These are phyloP conservation scores for Tephrocybe sp. DNA, from an alignment of 768 basidiomycete genomes.

Conservation along the genomic window DNA sequence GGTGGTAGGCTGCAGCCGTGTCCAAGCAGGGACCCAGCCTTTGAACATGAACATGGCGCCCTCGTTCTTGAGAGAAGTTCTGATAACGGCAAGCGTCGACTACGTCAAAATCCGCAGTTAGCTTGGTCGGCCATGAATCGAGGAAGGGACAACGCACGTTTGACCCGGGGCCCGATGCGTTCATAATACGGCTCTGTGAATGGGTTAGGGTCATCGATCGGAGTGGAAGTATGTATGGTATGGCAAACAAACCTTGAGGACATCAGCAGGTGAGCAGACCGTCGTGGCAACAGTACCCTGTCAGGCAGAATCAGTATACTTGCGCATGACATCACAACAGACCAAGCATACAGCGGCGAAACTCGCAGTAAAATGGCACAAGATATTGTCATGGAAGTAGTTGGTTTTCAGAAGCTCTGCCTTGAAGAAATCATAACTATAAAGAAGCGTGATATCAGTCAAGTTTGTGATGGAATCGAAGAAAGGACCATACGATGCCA, in stretches of 20 bases:
- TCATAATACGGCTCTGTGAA: constrained; percentile 79
- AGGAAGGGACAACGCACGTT: constrained; percentile 43
- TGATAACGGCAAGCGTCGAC: constrained; percentile 75
- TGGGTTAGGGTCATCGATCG: background rate
- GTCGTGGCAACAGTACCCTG: constrained; percentile 89
- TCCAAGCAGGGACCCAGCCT: constrained; percentile 89
- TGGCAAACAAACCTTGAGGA: constrained; percentile 61
- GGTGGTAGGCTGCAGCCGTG: constrained; percentile 82
- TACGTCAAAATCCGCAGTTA: constrained; percentile 22
- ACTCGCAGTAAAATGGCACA: constrained; percentile 81
- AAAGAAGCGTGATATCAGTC: constrained; percentile 1
- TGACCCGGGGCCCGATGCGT: constrained; percentile 80
- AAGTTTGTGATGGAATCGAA: background rate
- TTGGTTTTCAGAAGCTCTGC: constrained; percentile 68
- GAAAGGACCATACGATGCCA: constrained; percentile 68
- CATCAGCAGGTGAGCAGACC: constrained; percentile 87
- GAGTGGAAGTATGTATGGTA: background rate
- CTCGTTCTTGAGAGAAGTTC: constrained; percentile 65
- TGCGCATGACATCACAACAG: background rate
- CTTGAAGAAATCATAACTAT: constrained; percentile 95
- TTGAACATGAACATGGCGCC: constrained; percentile 92
- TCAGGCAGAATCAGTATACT: background rate
- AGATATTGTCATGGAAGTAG: constrained; percentile 81
- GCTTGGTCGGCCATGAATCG: background rate
- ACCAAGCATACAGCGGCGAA: constrained; percentile 69